A percentile compares a stretch with the other conserved stretches of the same genome.
Conservation (phyloP, 2,329 filamentous ascomycete genomes). For the Parastagonospora avenae region DNA sequence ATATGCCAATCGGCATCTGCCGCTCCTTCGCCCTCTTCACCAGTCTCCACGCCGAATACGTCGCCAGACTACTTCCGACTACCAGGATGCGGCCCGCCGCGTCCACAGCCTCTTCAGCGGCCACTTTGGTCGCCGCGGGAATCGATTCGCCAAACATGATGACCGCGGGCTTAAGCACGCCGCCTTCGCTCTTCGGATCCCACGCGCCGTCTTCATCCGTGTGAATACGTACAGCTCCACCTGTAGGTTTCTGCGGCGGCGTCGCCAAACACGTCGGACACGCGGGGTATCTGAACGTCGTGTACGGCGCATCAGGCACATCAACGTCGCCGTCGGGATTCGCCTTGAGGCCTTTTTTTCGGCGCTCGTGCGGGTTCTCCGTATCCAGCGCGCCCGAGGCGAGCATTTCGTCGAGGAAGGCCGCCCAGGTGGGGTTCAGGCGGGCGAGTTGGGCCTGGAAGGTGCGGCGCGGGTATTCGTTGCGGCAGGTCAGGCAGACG, state of each 20-base stretch:
- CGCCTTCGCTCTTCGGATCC: constrained; percentile 59
- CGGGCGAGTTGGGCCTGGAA: constrained; percentile 78
- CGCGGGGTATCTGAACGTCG: constrained; percentile 86
- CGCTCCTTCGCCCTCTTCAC: constrained; percentile 81
- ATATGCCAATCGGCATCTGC: constrained; percentile 82
- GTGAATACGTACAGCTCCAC: constrained; percentile 59
- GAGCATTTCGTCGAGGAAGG: constrained; percentile 73
- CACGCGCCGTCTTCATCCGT: constrained; percentile 83
- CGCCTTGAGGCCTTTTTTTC: constrained; percentile 72
- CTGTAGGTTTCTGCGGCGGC: constrained; percentile 65
- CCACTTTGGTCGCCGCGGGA: constrained; percentile 67
- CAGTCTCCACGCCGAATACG: constrained; percentile 92
- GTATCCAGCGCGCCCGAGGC: constrained; percentile 76
- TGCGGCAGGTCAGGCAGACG: constrained; percentile 78
- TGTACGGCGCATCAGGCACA: constrained; percentile 83
- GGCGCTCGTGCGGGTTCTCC: constrained; percentile 73
- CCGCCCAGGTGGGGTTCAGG: constrained; percentile 86
- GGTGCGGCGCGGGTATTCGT: constrained; percentile 69
- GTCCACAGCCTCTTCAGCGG: constrained; percentile 81
- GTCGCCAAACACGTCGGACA: constrained; percentile 78
- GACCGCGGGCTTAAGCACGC: constrained; percentile 89
- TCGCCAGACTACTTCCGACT: constrained; percentile 87
- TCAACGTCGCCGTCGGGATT: constrained; percentile 97
- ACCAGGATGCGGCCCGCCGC: constrained; percentile 73
- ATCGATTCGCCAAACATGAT: constrained; percentile 98